Evolutionary conservation across 257 asterid genomes (phyloP), one percentile per base, ranked within the genome.

Genomic region (Eustoma russellianum): DNA sequence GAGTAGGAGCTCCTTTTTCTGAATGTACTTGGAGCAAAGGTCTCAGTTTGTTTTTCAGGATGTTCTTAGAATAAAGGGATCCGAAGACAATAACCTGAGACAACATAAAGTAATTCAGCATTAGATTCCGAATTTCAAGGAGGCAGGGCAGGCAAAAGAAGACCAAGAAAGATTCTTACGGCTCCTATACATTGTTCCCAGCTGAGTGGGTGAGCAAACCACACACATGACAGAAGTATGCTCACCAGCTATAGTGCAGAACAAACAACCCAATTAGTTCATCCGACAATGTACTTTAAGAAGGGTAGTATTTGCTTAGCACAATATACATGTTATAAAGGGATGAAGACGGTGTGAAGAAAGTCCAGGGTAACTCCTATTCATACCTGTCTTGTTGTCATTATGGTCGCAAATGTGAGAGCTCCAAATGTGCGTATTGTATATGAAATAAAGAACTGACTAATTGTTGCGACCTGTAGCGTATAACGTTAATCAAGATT

Each of bases 351-450:
- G n/a, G 50, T 9, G 3, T 38, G 7, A 45, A 41, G 2, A 33
- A 13, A 38, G 24, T 38, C 13, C 18, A 10, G 48, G 57, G n/a
- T n/a, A n/a, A n/a, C n/a, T n/a, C n/a, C n/a, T n/a, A n/a, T n/a
- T n/a, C n/a, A 2, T 69, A 92, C 99, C 99, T 88, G 99, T 92
- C 97, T 83, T 34, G 99, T 92, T 73, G 97, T 88, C 99, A 92
- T 92, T 55, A 92, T 81, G 65, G 94, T 79, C 40, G 99, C 97
- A 40, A 92, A 92, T 18, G 82, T 75, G 60, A 92, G 82, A 62
- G 99, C 99, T 61, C 99, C 99, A 58, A 92, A 88, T 55, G 74
- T 88, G 62, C 97, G 94, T 74, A 92, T 92, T 62, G 95, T 92
- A 70, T 92, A 92, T 46, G 90, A 92, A 57, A 92, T 92, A 64